Evolutionary conservation across 1,284 basidiomycete species (phyloP), one percentile per base, ranked within the genome.

Genomic region (Tilletia indica): DNA sequence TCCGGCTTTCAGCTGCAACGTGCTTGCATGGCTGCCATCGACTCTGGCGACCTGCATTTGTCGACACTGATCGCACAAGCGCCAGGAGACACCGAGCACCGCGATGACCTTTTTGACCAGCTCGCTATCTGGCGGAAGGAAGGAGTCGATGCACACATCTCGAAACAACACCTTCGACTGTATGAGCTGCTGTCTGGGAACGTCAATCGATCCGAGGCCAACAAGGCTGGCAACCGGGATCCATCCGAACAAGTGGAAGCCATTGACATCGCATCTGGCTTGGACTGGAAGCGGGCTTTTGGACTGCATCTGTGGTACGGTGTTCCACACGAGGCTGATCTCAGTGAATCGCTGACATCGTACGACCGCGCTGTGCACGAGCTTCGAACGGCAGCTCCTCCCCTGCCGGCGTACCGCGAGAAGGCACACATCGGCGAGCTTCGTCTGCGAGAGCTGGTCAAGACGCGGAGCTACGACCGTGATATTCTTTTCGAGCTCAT

Each of bases 211-310:
- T 14, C 87, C 68, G 91, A 91, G 2, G 73, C 76, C 31, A 71
- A 70, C 11, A 72, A 73, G 11, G 63, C 74, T 6, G 87, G 72
- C 85, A 82, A 82, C 16, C 87, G 83, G 86, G 90, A 77, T 85
- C 87, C 73, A 86, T 87, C 73, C 45, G 91, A 91, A 77, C 86
- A 87, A 34, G 89, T 89, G 78, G 84, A 87, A 1, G 90, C 92
- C 71, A 85, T 93, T 25, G 87, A 89, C 69, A 87, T 97, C n/a
- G 88, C 90, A n/a, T 87, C 90, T 69, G 91, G 89, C 0, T 86
- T 98, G 68, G 95, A 97, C 84, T 99, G 97, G 97, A 96, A 96
- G 85, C 90, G 94, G 16, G 91, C 91, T 0, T 92, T 99, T 79
- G 97, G 94, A 1, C 86, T 97, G 64, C 91, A 92, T 76, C 86